These are phyloP conservation scores for Lachnellula arida DNA, from an alignment of 2,329 filamentous ascomycete genomes.

Conservation along the genomic window DNA sequence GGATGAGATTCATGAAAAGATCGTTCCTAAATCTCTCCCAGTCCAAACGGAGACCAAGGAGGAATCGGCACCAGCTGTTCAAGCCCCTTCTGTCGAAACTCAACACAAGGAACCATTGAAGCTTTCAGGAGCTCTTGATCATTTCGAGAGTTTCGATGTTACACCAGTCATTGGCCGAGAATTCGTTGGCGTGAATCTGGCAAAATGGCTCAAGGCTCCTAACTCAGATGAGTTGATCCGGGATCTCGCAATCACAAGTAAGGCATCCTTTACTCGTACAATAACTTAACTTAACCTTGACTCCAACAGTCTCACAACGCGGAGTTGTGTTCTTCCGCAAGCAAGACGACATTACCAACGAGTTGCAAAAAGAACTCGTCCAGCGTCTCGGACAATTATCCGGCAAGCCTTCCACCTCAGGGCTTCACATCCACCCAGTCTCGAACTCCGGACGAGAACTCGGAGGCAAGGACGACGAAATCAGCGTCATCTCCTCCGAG, in stretches of 20 bases:
- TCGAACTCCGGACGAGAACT: conserved; percentile 48
- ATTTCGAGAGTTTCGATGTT: conserved; percentile 34
- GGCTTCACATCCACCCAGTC: conserved; percentile 57
- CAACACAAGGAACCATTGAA: conserved; percentile 27
- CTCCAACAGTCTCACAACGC: conserved; percentile 54
- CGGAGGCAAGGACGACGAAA: conserved; percentile 53
- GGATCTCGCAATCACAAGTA: conserved; percentile 45
- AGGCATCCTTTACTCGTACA: conserved; percentile 10
- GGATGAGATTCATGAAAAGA: conserved; percentile 25
- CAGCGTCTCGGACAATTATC: conserved; percentile 54
- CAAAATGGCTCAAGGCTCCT: conserved; percentile 42
- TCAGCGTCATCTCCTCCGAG: conserved; percentile 59
- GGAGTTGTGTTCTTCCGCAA: conserved; percentile 68
- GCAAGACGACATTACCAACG: conserved; percentile 56
- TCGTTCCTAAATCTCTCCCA: conserved; percentile 15
- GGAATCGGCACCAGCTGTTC: conserved; percentile 18
- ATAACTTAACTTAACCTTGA: background rate
- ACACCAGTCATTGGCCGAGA: conserved; percentile 45
- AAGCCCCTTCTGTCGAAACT: conserved; percentile 7
- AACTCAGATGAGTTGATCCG: conserved; percentile 44
- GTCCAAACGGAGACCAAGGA: conserved; percentile 3
- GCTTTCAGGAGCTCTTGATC: conserved; percentile 25
- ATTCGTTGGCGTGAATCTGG: conserved; percentile 38
- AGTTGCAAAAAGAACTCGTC: conserved; percentile 61
- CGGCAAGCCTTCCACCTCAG: conserved; percentile 51